Evolutionary conservation across 176 grass and related monocot species (phyloP).

Genomic region (Alloteropsis semialata): DNA sequence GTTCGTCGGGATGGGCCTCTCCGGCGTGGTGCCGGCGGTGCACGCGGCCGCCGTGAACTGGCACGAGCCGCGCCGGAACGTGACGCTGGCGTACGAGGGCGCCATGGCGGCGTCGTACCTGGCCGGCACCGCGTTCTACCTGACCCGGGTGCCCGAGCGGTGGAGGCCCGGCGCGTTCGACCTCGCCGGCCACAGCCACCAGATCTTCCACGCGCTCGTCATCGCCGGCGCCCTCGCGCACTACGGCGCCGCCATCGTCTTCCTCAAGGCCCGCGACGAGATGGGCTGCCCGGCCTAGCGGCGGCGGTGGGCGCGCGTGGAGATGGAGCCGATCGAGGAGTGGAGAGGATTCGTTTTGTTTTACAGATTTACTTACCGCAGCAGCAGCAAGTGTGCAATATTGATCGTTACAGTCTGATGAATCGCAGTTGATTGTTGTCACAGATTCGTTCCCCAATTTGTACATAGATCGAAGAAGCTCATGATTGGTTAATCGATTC

Average conservation of each 20-base stretch:
- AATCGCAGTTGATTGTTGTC: neutral
- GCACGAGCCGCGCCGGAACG: conserved; percentile 59
- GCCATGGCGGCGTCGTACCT: conserved; percentile 76
- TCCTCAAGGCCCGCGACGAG: conserved; percentile 60
- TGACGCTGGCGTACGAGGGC: conserved; percentile 75
- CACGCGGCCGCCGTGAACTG: conserved; percentile 77
- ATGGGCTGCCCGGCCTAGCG: conserved; percentile 40
- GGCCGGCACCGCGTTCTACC: conserved; percentile 63
- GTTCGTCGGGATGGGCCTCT: conserved; percentile 90
- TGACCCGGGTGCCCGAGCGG: conserved; percentile 71
- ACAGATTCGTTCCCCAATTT: conserved; percentile 14
- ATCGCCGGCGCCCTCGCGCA: conserved; percentile 87
- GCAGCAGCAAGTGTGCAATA: conserved; percentile 17
- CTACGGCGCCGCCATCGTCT: conserved; percentile 70
- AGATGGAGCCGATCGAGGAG: neutral
- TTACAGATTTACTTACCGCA: neutral
- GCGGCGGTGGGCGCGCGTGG: neutral
- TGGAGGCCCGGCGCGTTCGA: conserved; percentile 83
- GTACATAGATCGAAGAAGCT: conserved; percentile 22
- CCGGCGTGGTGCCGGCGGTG: conserved; percentile 68
- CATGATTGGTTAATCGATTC: conserved; percentile 8
- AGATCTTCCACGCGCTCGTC: conserved; percentile 91
- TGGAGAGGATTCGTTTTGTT: neutral
- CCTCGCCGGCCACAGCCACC: conserved; percentile 79
- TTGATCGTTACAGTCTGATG: neutral